Percentiles rank a stretch among this genome's conserved stretches.
These are phyloP conservation scores for Neurospora sublineolata DNA, from an alignment of 495 filamentous ascomycete genomes.

Conservation along the genomic window DNA sequence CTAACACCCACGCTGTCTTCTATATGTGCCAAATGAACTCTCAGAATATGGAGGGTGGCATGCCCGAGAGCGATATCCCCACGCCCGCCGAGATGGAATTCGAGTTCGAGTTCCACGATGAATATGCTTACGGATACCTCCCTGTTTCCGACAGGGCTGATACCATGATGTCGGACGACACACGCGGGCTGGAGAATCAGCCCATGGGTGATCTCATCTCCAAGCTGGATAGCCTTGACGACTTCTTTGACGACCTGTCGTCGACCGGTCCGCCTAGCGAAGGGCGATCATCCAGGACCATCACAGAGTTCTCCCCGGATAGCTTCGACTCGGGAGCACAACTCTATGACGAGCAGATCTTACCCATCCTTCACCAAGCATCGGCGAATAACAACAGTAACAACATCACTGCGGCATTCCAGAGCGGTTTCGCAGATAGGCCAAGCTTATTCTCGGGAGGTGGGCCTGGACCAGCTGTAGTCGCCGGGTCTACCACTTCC, in stretches of 20 bases:
- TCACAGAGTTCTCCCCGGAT: slow-evolving; percentile 49
- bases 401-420: slow-evolving; percentile 51
- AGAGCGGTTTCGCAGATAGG: slow-evolving; percentile 73
- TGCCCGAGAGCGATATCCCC: slow-evolving; percentile 49
- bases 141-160: slow-evolving; percentile 53
- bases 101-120: slow-evolving; percentile 89
- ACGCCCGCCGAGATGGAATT: slow-evolving; percentile 37
- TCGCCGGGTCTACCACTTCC: not conserved
- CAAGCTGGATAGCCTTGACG: slow-evolving; percentile 85
- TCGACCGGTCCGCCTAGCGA: slow-evolving; percentile 42
- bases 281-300: slow-evolving; percentile 48
- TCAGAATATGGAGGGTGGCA: slow-evolving; percentile 30
- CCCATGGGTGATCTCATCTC: slow-evolving; percentile 75
- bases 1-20: slow-evolving; percentile 93
- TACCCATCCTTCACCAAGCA: slow-evolving; percentile 74
- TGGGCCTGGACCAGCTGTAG: slow-evolving; percentile 16
- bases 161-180: slow-evolving; percentile 87
- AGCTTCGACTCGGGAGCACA: slow-evolving; percentile 66
- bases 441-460: slow-evolving; percentile 38
- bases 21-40: slow-evolving; percentile 57
- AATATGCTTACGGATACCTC: slow-evolving; percentile 75
- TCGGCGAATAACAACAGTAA: slow-evolving; percentile 31
- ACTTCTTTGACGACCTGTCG: slow-evolving; percentile 69
- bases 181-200: slow-evolving; percentile 41
- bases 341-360: slow-evolving; percentile 86